These are phyloP conservation scores for Amauroascus niger DNA, from an alignment of 2,329 filamentous ascomycete species.

Conservation along the genomic window DNA sequence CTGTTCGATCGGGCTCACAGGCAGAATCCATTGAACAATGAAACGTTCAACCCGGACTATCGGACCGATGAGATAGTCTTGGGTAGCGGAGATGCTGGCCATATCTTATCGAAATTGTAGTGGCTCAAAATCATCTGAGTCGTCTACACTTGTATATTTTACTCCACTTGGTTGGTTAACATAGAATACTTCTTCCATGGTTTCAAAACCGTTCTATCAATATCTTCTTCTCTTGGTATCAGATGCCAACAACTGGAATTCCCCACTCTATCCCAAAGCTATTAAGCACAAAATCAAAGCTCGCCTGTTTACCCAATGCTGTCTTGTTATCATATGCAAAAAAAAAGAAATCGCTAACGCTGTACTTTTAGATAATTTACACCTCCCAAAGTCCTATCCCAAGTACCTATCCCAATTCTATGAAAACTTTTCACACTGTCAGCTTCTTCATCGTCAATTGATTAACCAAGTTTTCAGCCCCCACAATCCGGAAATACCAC, in stretches of 20 bases:
- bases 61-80: constrained; percentile 42
- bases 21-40: constrained; percentile 43
- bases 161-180: too few species aligned
- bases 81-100: constrained; percentile 34
- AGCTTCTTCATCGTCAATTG: not conserved
- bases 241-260: not conserved
- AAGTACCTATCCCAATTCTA: not conserved
- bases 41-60: constrained; percentile 44
- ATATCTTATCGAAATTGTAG: constrained; percentile 18
- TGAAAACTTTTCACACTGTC: not conserved
- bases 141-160: too few species aligned
- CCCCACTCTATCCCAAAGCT: not conserved
- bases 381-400: not conserved
- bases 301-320: not conserved
- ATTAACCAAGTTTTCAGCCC: too few species aligned
- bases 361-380: not conserved
- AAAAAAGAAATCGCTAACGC: not conserved
- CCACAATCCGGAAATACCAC: too few species aligned
- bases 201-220: too few species aligned
- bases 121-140: too few species aligned
- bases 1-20: constrained; percentile 44
- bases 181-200: too few species aligned
- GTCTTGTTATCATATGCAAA: not conserved
- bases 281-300: not conserved
- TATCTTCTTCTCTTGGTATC: not conserved